Evolutionary conservation across 805 yeast species (phyloP).

Genomic region (Saturnispora mendoncae): DNA sequence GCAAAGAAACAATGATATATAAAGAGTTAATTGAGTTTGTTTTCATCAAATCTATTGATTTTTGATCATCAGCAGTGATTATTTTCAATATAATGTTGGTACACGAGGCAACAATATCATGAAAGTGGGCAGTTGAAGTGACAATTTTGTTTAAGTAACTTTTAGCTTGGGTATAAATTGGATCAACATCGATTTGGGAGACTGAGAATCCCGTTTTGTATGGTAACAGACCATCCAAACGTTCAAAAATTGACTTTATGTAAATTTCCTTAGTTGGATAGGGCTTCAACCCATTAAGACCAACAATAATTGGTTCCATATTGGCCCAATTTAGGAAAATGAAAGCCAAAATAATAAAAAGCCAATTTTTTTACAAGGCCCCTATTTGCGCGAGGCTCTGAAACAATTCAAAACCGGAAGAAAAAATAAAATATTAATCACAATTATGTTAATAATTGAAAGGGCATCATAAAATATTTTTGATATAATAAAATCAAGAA

Average conservation of each 20-base stretch:
- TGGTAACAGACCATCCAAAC: slow-evolving; percentile 31
- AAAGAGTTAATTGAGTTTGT: slow-evolving; percentile 14
- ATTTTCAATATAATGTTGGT: slow-evolving; percentile 11
- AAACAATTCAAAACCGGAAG: no score
- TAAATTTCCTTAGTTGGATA: slow-evolving; percentile 8
- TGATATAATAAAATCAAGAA: no score
- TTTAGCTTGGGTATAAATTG: slow-evolving; percentile 28
- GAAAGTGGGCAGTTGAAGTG: slow-evolving; percentile 18
- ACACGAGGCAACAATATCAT: slow-evolving; percentile 23
- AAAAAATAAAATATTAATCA: no score
- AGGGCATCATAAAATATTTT: no score
- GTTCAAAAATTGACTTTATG: slow-evolving; percentile 29
- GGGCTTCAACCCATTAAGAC: background rate
- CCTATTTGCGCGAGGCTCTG: background rate
- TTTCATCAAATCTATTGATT: slow-evolving; percentile 15
- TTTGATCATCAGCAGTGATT: background rate
- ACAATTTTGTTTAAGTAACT: slow-evolving; percentile 29
- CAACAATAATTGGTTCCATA: slow-evolving; percentile 1
- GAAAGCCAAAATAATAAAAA: background rate
- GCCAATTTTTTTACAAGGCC: background rate
- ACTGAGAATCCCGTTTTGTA: slow-evolving; percentile 28
- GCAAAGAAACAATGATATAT: slow-evolving; percentile 11
- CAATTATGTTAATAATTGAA: no score
- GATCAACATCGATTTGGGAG: slow-evolving; percentile 31
- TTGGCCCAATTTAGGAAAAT: background rate